Evolutionary conservation across 768 basidiomycete genomes (phyloP).

Genomic region (Stropharia rugosoannulata): DNA sequence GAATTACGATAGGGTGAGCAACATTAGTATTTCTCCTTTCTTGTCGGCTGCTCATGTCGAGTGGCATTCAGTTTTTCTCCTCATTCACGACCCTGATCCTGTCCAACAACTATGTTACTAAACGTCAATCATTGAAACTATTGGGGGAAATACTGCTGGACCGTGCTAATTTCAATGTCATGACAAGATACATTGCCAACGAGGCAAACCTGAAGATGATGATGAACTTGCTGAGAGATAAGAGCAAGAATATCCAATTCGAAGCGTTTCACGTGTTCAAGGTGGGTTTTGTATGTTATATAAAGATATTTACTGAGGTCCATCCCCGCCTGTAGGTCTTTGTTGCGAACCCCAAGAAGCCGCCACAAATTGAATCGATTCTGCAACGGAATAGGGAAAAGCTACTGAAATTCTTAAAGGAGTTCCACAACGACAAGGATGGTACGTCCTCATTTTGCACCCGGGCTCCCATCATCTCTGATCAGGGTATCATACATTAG

Average conservation of each 20-base stretch:
- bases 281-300: slow-evolving; percentile 43
- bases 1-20: slow-evolving; percentile 90
- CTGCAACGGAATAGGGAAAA: slow-evolving; percentile 94
- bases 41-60: slow-evolving; percentile 2
- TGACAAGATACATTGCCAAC: slow-evolving; percentile 95
- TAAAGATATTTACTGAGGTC: neutral
- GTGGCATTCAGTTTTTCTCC: slow-evolving; percentile 76
- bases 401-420: slow-evolving; percentile 82
- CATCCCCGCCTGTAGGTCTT: slow-evolving; percentile 61
- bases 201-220: slow-evolving; percentile 99
- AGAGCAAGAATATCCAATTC: slow-evolving; percentile 99
- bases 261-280: slow-evolving; percentile 99
- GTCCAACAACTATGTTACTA: slow-evolving; percentile 98
- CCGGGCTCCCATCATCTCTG: neutral
- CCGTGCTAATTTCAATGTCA: slow-evolving; percentile 96
- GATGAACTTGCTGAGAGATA: slow-evolving; percentile 98
- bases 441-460: slow-evolving; percentile 45
- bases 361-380: slow-evolving; percentile 90
- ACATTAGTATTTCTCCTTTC: slow-evolving; percentile 6
- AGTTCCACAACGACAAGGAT: slow-evolving; percentile 98
- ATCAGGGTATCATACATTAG: slow-evolving; percentile 33
- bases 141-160: slow-evolving; percentile 98
- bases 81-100: slow-evolving; percentile 92
- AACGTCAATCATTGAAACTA: slow-evolving; percentile 96
- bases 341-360: slow-evolving; percentile 99